Evolutionary conservation across 441 rosid genomes (phyloP).

Genomic region (Syzygium malaccense): DNA sequence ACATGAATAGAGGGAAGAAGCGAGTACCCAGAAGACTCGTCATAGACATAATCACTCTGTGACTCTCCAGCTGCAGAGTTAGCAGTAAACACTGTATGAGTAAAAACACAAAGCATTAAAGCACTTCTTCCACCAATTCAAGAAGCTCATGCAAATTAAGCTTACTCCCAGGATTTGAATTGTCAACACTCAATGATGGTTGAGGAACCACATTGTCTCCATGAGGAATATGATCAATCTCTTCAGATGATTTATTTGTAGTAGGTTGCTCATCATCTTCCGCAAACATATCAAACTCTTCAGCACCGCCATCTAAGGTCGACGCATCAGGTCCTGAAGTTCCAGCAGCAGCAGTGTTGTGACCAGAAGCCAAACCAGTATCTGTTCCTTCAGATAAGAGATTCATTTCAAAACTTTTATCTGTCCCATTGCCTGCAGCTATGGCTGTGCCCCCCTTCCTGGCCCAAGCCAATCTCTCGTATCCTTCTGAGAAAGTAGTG

Average conservation of each 20-base stretch:
- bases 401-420: slow-evolving; percentile 7
- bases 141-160: neutral
- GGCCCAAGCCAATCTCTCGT: slow-evolving; percentile 59
- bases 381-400: slow-evolving; percentile 13
- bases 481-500: slow-evolving; percentile 52
- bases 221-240: slow-evolving; percentile 15
- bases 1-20: neutral
- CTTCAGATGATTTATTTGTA: slow-evolving; percentile 28
- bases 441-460: slow-evolving; percentile 30
- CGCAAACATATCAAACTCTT: slow-evolving; percentile 72
- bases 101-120: neutral
- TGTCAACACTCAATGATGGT: slow-evolving; percentile 16
- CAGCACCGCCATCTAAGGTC: slow-evolving; percentile 23
- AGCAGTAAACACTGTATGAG: slow-evolving; percentile 2
- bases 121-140: neutral
- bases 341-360: slow-evolving; percentile 12
- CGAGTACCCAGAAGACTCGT: slow-evolving; percentile 84
- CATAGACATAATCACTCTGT: slow-evolving; percentile 68
- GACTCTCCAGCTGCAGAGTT: slow-evolving; percentile 44
- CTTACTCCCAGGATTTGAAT: slow-evolving; percentile 34
- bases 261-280: slow-evolving; percentile 48
- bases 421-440: slow-evolving; percentile 5
- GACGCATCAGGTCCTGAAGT: slow-evolving; percentile 18
- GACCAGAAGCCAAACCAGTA: slow-evolving; percentile 17
- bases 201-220: slow-evolving; percentile 17